phyloP scores from a whole-genome alignment of 352 stramenopile genomes.

The Phytophthora pluvialis region DNA sequence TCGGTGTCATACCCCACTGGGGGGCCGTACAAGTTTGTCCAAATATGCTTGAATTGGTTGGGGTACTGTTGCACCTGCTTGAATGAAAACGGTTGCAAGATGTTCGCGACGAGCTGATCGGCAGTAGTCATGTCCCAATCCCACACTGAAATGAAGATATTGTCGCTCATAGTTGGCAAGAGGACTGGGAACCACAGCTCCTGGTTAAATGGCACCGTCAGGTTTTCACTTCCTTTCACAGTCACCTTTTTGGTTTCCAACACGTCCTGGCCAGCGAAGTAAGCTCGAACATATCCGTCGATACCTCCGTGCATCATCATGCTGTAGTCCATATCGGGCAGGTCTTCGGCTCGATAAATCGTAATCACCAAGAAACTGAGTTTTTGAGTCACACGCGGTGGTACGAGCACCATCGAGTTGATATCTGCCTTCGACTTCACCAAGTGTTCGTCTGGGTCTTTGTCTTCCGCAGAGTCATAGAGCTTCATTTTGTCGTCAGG shows the following conservation, averaged over 20 bases:
- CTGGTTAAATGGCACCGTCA: conserved; percentile 65
- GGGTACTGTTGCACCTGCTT: conserved; percentile 70
- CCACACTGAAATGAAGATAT: conserved; percentile 86
- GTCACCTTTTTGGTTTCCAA: conserved; percentile 77
- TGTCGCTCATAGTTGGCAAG: conserved; percentile 82
- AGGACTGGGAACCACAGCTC: conserved; percentile 90
- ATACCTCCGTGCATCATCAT: conserved; percentile 71
- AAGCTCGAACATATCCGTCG: conserved; percentile 81
- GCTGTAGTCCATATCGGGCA: conserved; percentile 88
- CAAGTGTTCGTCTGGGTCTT: conserved; percentile 43
- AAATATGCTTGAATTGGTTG: conserved; percentile 61
- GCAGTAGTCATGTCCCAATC: conserved; percentile 77
- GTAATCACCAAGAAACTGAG: conserved; percentile 83
- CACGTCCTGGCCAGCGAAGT: conserved; percentile 75
- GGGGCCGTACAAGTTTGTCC: conserved; percentile 87
- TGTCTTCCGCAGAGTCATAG: conserved; percentile 55
- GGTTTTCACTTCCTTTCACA: conserved; percentile 60
- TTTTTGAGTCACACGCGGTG: conserved; percentile 70
- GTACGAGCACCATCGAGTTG: conserved; percentile 84
- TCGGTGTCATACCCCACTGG: conserved; percentile 65
- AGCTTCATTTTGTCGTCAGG: conserved; percentile 83
- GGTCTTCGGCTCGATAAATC: conserved; percentile 76
- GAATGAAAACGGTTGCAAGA: conserved; percentile 73
- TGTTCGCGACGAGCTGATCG: conserved; percentile 74
- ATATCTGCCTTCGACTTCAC: conserved; percentile 67